Conservation (phyloP, 140 eudicot genomes). For the Bidens hawaiensis region DNA sequence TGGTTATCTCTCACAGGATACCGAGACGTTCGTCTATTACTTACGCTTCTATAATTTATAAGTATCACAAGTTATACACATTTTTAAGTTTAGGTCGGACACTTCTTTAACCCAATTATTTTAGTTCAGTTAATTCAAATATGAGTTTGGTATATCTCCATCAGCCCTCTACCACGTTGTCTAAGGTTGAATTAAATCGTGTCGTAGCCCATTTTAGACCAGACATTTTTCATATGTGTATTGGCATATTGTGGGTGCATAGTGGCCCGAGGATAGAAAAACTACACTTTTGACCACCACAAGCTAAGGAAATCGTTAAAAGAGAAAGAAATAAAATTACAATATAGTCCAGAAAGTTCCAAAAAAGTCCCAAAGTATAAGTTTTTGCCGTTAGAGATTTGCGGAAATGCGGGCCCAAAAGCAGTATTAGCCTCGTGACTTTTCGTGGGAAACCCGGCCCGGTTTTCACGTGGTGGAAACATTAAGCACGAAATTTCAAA, state of each 20-base stretch:
- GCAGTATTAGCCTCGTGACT: conserved; percentile 1
- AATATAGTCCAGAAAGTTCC: not conserved
- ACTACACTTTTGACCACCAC: not conserved
- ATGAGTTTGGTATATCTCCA: no score
- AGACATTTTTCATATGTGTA: no score
- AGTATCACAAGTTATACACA: no score
- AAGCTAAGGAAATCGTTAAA: not conserved
- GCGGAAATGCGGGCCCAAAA: not conserved
- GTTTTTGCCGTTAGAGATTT: not conserved
- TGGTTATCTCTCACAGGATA: no score
- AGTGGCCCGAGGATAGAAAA: not conserved
- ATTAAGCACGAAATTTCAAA: conserved; percentile 39
- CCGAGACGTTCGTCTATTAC: no score
- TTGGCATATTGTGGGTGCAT: not conserved
- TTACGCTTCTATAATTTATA: no score
- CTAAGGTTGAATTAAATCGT: no score
- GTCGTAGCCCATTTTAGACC: no score
- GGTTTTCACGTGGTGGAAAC: conserved; percentile 10
- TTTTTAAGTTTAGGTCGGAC: no score
- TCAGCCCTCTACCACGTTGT: no score
- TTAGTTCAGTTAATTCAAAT: no score
- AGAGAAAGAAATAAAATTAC: not conserved
- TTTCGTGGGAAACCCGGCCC: conserved; percentile 13
- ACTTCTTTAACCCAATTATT: no score
- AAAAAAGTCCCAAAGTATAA: not conserved